These are phyloP conservation scores for Neurospora sp. DNA, from an alignment of 495 filamentous ascomycete genomes.

Conservation along the genomic window DNA sequence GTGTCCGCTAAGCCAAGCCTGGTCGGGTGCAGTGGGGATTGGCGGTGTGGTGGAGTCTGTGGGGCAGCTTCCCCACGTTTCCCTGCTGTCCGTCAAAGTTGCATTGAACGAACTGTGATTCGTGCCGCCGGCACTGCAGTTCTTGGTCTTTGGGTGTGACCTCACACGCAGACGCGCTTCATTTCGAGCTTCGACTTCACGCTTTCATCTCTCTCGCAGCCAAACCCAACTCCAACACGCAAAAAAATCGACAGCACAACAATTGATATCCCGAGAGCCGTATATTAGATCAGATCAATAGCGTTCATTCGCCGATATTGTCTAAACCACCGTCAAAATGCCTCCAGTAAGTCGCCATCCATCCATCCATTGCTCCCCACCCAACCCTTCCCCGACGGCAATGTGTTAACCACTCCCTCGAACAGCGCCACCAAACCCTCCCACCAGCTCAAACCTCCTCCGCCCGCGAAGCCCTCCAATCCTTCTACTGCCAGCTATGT, in stretches of 20 bases:
- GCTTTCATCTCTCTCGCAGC: background rate
- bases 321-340: conserved; percentile 23
- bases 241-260: background rate
- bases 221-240: background rate
- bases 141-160: background rate
- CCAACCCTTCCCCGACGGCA: conserved; percentile 1
- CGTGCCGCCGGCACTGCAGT: background rate
- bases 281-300: background rate
- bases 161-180: background rate
- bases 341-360: conserved; percentile 29
- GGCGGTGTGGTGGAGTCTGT: background rate
- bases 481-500: conserved; percentile 77
- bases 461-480: conserved; percentile 75
- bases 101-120: background rate
- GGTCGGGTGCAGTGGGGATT: background rate
- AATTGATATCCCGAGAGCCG: background rate
- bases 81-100: background rate
- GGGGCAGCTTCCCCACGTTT: background rate
- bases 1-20: background rate
- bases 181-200: background rate
- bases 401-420: background rate
- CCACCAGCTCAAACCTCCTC: conserved; percentile 63
- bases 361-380: background rate
- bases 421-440: conserved; percentile 39
- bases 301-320: too few relatives aligned